phyloP scores from a whole-genome alignment of 257 asterid species.

The Forsythia viridissima region DNA sequence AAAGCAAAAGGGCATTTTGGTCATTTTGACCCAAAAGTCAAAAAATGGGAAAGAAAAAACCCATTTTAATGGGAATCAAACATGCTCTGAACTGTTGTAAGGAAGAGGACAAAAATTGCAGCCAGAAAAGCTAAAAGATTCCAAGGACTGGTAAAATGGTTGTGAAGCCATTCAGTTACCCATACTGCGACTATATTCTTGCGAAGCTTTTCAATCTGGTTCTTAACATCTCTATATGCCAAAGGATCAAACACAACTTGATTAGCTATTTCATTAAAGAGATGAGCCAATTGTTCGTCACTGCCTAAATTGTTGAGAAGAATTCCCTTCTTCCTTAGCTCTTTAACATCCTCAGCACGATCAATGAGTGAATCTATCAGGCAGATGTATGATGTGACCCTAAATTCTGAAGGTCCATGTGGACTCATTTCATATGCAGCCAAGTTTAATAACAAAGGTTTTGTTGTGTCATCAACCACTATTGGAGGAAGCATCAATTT shows the following conservation, averaged over 20 bases:
- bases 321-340: constrained; percentile 10
- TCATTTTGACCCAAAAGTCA: no score
- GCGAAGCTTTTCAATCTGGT: constrained; percentile 4
- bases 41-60: no score
- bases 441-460: constrained; percentile 12
- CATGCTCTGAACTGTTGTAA: no score
- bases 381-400: constrained; percentile 14
- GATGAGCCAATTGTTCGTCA: constrained; percentile 18
- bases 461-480: constrained; percentile 18
- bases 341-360: constrained; percentile 16
- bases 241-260: constrained; percentile 12
- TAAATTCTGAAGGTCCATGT: background rate
- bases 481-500: constrained; percentile 13
- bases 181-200: background rate
- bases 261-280: constrained; percentile 20
- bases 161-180: constrained; percentile 15
- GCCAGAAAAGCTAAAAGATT: constrained; percentile 14
- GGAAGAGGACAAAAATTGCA: constrained; percentile 2
- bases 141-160: constrained; percentile 13
- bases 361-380: constrained; percentile 19
- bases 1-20: no score
- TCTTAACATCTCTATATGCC: background rate
- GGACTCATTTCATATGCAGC: constrained; percentile 21
- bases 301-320: constrained; percentile 22
- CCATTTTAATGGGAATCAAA: no score